Conservation (phyloP, 805 yeast genomes). For the Tetrapisispora namnaoensis region DNA sequence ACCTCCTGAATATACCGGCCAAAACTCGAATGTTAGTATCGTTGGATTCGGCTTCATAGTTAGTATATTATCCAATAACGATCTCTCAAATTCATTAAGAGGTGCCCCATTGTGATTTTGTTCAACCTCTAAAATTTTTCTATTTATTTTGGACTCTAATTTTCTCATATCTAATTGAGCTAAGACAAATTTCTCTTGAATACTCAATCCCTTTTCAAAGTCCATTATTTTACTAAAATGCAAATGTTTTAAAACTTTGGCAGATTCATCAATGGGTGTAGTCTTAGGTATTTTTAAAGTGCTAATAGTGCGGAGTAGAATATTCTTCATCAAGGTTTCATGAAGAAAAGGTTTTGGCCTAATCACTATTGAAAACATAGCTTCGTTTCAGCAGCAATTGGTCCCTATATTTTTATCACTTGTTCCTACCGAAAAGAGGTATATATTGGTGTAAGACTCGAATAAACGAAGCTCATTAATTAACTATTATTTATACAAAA, state of each 20-base stretch:
- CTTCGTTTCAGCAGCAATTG: too few species aligned
- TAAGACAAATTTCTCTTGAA: constrained; percentile 48
- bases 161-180: constrained; percentile 50
- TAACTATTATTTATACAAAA: too few species aligned
- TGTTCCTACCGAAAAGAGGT: too few species aligned
- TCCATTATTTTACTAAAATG: constrained; percentile 33
- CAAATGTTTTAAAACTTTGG: constrained; percentile 34
- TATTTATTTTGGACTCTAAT: constrained; percentile 39
- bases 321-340: too few species aligned
- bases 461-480: too few species aligned
- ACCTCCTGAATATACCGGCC: constrained; percentile 87
- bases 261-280: constrained; percentile 27
- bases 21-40: constrained; percentile 72
- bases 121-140: constrained; percentile 32
- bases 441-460: too few species aligned
- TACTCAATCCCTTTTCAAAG: constrained; percentile 40
- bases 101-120: constrained; percentile 29
- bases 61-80: constrained; percentile 35
- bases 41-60: constrained; percentile 52
- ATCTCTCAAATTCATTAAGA: constrained; percentile 40
- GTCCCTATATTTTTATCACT: too few species aligned
- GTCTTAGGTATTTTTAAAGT: constrained; percentile 7
- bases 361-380: neutral
- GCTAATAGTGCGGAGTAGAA: neutral
- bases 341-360: too few species aligned